Evolutionary conservation across 352 stramenopile genomes (phyloP).

Genomic region (Saprolegnia parasitica): DNA sequence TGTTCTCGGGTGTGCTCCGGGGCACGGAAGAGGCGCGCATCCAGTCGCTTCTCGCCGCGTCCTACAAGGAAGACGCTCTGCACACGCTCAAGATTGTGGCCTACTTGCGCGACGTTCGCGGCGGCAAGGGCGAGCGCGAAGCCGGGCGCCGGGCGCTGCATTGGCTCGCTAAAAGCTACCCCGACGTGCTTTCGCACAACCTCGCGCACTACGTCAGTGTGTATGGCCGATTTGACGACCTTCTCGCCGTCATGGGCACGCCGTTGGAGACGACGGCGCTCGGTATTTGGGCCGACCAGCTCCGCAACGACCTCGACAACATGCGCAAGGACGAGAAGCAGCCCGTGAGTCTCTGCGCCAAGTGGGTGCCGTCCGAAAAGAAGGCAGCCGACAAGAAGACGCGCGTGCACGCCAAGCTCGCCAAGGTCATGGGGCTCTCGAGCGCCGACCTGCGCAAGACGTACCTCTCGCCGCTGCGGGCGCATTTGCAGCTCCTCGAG

Average conservation of each 20-base stretch:
- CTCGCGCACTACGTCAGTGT: constrained; percentile 41
- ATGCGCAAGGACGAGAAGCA: constrained; percentile 12
- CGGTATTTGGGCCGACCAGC: constrained; percentile 37
- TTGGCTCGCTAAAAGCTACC: constrained; percentile 37
- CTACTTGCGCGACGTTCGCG: constrained; percentile 47
- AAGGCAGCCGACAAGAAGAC: constrained; percentile 50
- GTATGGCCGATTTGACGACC: constrained; percentile 50
- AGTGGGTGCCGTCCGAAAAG: constrained; percentile 57
- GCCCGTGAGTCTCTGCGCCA: constrained; percentile 44
- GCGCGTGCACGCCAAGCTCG: constrained; percentile 49
- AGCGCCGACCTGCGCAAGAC: constrained; percentile 41
- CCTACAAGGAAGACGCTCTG: constrained; percentile 43
- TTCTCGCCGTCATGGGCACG: constrained; percentile 41
- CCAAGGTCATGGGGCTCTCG: constrained; percentile 41
- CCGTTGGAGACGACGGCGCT: constrained; percentile 39
- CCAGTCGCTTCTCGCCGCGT: constrained; percentile 34
- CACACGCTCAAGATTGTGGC: constrained; percentile 54
- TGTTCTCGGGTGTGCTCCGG: constrained; percentile 41
- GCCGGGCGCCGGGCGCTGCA: constrained; percentile 39
- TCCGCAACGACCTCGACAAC: constrained; percentile 35
- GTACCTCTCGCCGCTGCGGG: constrained; percentile 44
- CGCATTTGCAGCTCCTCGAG: constrained; percentile 42
- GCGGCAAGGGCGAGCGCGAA: constrained; percentile 47
- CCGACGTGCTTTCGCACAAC: constrained; percentile 41
- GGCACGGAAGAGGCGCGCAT: constrained; percentile 35